Conservation (phyloP, 2,329 filamentous ascomycete species). For the Scedosporium apiospermum region DNA sequence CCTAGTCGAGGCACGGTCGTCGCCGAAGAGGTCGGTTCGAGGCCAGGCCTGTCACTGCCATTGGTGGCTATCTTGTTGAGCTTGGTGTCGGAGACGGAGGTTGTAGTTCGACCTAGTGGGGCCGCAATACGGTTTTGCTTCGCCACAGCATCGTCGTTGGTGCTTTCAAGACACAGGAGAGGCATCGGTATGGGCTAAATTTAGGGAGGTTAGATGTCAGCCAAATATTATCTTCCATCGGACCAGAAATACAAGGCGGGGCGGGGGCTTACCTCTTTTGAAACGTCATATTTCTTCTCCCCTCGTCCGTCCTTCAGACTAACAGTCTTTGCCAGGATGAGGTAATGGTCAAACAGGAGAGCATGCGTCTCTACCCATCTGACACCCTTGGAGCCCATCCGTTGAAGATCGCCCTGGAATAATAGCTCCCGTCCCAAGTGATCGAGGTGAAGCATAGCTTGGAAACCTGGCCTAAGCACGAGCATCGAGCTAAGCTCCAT, state of each 20-base stretch:
- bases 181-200: conserved; percentile 85
- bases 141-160: conserved; percentile 82
- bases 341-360: conserved; percentile 90
- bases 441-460: conserved; percentile 81
- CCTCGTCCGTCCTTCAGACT: conserved; percentile 57
- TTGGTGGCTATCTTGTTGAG: conserved; percentile 47
- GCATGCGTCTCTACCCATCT: conserved; percentile 91
- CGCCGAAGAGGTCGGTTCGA: conserved; percentile 61
- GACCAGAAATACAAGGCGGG: conserved; percentile 1
- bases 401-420: conserved; percentile 77
- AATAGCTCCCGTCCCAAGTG: conserved; percentile 90
- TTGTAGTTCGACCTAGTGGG: conserved; percentile 48
- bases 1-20: conserved; percentile 28
- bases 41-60: conserved; percentile 41
- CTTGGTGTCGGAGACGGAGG: conserved; percentile 48
- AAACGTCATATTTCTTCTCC: conserved; percentile 89
- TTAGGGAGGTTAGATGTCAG: conserved; percentile 17
- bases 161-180: conserved; percentile 81
- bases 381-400: conserved; percentile 81
- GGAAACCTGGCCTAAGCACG: conserved; percentile 77
- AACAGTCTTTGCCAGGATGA: conserved; percentile 80
- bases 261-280: conserved; percentile 57
- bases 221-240: background rate
- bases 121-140: conserved; percentile 69
- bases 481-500: conserved; percentile 77